phyloP scores from a whole-genome alignment of 495 filamentous ascomycete genomes.

The Penicillium paradoxum region DNA sequence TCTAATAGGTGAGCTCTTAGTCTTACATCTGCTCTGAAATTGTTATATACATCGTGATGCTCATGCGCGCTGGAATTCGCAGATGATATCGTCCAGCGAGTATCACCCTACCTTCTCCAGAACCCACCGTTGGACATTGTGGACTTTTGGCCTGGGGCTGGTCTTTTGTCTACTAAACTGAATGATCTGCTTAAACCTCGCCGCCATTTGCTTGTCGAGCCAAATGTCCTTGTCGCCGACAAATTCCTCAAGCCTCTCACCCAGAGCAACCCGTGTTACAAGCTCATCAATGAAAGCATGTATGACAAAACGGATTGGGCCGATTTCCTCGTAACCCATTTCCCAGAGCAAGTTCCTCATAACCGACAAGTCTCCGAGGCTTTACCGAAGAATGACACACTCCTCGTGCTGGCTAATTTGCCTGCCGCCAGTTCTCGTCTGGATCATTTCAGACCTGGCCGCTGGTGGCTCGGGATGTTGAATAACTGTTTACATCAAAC shows the following conservation, averaged over 20 bases:
- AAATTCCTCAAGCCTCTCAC: conserved; percentile 59
- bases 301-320: conserved; percentile 44
- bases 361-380: conserved; percentile 19
- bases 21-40: background rate
- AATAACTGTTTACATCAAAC: conserved; percentile 25
- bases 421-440: conserved; percentile 25
- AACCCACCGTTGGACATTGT: conserved; percentile 72
- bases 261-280: conserved; percentile 51
- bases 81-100: conserved; percentile 49
- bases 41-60: background rate
- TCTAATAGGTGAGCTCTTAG: conserved; percentile 53
- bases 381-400: conserved; percentile 53
- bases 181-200: conserved; percentile 70
- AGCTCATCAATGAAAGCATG: conserved; percentile 46
- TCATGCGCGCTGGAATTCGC: conserved; percentile 1
- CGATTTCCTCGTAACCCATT: conserved; percentile 33
- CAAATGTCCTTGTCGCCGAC: conserved; percentile 46
- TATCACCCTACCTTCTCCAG: conserved; percentile 55
- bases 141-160: conserved; percentile 75
- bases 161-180: conserved; percentile 69
- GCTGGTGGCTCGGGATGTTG: conserved; percentile 33
- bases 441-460: conserved; percentile 33
- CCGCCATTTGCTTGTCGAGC: conserved; percentile 75
- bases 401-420: conserved; percentile 63
- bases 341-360: conserved; percentile 31